phyloP scores from a whole-genome alignment of 1,139 yeast species.

The Protomyces inundatus region DNA sequence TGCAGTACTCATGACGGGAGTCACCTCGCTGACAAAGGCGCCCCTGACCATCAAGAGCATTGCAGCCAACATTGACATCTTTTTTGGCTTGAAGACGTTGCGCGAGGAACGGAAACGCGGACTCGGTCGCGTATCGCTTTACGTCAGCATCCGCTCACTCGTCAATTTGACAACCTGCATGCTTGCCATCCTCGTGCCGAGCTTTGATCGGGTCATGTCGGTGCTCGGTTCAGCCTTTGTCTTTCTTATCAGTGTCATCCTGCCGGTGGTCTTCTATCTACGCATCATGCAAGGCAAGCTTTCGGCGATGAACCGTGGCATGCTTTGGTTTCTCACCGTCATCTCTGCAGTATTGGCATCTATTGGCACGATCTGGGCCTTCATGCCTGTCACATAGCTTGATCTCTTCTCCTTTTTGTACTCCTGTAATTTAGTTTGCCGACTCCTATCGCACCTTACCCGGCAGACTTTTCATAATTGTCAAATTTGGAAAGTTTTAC shows the following conservation, averaged over 20 bases:
- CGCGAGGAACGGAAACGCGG: slow-evolving; percentile 32
- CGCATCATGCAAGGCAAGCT: slow-evolving; percentile 43
- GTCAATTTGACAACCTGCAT: slow-evolving; percentile 46
- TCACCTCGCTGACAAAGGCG: slow-evolving; percentile 80
- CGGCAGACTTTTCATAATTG: too few relatives aligned
- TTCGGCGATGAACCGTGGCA: neutral
- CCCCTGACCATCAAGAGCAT: slow-evolving; percentile 86
- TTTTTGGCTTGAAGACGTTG: slow-evolving; percentile 39
- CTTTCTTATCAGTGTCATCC: slow-evolving; percentile 68
- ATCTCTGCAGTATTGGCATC: slow-evolving; percentile 36
- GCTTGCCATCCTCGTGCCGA: slow-evolving; percentile 59
- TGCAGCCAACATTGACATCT: slow-evolving; percentile 57
- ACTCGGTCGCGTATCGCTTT: slow-evolving; percentile 10
- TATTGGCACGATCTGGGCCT: slow-evolving; percentile 38
- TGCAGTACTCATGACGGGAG: slow-evolving; percentile 65
- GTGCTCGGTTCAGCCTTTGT: slow-evolving; percentile 79
- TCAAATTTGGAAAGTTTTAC: too few relatives aligned
- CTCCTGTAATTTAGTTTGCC: too few relatives aligned
- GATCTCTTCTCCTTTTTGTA: too few relatives aligned
- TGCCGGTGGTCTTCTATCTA: slow-evolving; percentile 72
- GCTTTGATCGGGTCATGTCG: slow-evolving; percentile 78
- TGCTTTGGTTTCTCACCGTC: slow-evolving; percentile 39
- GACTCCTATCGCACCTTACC: too few relatives aligned
- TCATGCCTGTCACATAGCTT: slow-evolving; percentile 30
- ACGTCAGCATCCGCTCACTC: slow-evolving; percentile 38